Base-by-base conservation (phyloP, 192 early-diverging fungal genomes). In the Umbelopsis vinacea region DNA sequence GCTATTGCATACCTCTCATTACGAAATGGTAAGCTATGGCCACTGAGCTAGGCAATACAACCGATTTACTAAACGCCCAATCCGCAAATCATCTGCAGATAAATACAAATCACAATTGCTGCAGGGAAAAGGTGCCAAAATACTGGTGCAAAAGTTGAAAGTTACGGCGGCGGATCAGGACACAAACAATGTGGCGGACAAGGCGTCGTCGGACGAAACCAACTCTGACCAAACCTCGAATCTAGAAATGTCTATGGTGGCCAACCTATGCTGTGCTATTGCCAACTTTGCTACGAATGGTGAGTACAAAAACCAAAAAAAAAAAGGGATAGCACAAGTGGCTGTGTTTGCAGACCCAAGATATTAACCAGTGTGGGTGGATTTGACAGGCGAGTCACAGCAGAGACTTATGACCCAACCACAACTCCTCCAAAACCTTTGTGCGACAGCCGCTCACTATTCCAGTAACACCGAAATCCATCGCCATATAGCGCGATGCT, bases 221-320 rank as follows among this genome's bases (percentile, higher is more conserved):
- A 38, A 52, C 46, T 45, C 73, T 24, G 67, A 55, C 10, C 46
- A 74, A 26, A 68, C 47, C 24, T 57, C 72, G 1, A 45, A 81
- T 46, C n/a, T 63, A 35, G 29, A 63, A 37, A 68, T 75, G 0
- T 77, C 77, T 17, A 76, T 83, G 1, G 79, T 86, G 23, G 81
- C 87, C 0, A 85, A 88, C 72, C 72, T 80, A 4, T 86, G 85
- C 53, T 88, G 87, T 75, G 87, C 87, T 0, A 69, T 88, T 68
- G 87, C 87, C 11, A 88, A 88, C 54, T 70, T 88, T 76, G 87
- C 87, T 7, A 88, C 87, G 3, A 88, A 88, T 55, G 80, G 84
- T 52, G 7, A 21, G 38, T 7, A 43, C 7, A 67, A 35, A 23
- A n/a, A n/a, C n/a, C n/a, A n/a, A n/a, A n/a, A n/a, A 37, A 47